Percentiles rank a stretch among this genome's conserved stretches.
Conservation (phyloP, 106 monocot genomes). For the Ottelia alismoides region DNA sequence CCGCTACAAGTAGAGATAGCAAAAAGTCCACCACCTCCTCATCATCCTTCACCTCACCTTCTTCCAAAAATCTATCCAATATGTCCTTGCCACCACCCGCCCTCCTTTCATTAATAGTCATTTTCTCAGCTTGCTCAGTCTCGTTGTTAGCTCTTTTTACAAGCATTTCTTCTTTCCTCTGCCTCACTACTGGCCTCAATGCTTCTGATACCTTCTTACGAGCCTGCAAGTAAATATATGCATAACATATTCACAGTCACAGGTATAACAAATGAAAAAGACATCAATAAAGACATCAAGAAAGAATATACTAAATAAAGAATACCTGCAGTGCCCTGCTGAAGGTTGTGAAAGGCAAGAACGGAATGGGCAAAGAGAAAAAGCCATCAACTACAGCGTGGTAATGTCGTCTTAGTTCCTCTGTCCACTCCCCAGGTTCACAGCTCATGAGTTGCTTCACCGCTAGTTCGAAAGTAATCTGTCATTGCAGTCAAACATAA, state of each 20-base stretch:
- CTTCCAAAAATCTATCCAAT: slow-evolving; percentile 43
- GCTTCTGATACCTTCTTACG: slow-evolving; percentile 43
- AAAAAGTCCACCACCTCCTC: slow-evolving; percentile 83
- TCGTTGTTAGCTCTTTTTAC: too few relatives aligned
- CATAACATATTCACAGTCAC: too few relatives aligned
- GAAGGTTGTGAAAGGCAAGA: slow-evolving; percentile 55
- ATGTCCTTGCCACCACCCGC: slow-evolving; percentile 27
- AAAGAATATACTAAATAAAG: too few relatives aligned
- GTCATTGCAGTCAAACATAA: too few relatives aligned
- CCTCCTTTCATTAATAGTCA: background rate
- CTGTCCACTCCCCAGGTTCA: slow-evolving; percentile 71
- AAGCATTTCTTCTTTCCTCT: too few relatives aligned
- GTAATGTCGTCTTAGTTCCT: slow-evolving; percentile 58
- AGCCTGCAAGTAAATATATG: too few relatives aligned
- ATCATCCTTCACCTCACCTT: slow-evolving; percentile 23
- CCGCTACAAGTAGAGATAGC: slow-evolving; percentile 67
- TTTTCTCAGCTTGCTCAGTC: background rate
- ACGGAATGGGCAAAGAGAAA: slow-evolving; percentile 76
- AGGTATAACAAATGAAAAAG: too few relatives aligned
- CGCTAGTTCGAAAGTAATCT: slow-evolving; percentile 67
- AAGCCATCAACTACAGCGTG: slow-evolving; percentile 71
- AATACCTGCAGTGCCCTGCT: slow-evolving; percentile 64
- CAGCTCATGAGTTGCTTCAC: slow-evolving; percentile 79
- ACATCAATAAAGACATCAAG: slow-evolving; percentile 61
- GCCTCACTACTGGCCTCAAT: background rate